Base-by-base conservation (phyloP, 2,329 filamentous ascomycete genomes). In the Colletotrichum sp. region DNA sequence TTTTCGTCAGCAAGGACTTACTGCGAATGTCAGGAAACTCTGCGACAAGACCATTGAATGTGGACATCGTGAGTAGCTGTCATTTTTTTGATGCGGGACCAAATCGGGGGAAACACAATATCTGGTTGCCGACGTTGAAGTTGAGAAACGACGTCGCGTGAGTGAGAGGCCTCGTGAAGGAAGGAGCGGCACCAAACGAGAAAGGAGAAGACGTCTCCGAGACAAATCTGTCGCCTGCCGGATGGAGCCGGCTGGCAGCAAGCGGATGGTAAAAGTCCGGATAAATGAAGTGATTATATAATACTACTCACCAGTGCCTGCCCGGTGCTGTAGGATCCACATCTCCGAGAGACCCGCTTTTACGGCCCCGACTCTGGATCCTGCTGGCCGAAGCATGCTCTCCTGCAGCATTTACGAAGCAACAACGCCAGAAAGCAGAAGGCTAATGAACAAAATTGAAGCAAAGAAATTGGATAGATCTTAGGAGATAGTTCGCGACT, bases 1-100 rank as follows among this genome's bases (percentile, higher is more conserved):
- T 77, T 10, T 55, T 24, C 15, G 26, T 12, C 24, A 13, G 8
- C 60, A 9, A n/a, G 16, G 26, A 79, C 85, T 80, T 79, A 92
- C 92, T 93, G 80, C 93, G 88, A 76, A 98, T 96, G 55, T 93
- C 91, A 6, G 95, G 95, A 79, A 98, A 98, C 81, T 98, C 95
- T 85, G 88, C 84, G 72, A 96, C 87, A 44, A 93, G 84, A 67
- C 94, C 94, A 79, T 94, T 89, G 82, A 96, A 96, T 2, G 94
- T 96, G 26, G 95, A 96, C 94, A 96, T 96, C 68, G 44, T 79
- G 71, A 55, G 15, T 4, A 26, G 28, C n/a, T 28, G 3, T 57
- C 68, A 71, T 71, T 28, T 10, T 70, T 44, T 1, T 34, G 68
- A 28, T 12, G 8, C 21, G 28, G 6, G 9, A 0, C 2, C 9